A percentile compares a stretch with the other conserved stretches of the same genome.
Conservation (phyloP, 148 eudicot species). For the Pouteria glomerata region DNA sequence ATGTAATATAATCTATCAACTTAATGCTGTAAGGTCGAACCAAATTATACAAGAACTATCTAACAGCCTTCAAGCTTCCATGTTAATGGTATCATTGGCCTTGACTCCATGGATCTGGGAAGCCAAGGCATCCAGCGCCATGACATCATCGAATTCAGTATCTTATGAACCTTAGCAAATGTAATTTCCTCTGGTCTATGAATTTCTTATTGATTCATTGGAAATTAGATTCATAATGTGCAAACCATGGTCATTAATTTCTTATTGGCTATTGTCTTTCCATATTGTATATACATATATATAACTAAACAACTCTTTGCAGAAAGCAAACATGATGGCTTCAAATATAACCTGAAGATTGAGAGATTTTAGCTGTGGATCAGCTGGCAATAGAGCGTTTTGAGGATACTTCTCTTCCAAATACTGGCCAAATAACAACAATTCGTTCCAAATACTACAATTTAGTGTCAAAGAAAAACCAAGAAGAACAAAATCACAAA, state of each 20-base stretch:
- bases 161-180: not conserved
- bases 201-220: not conserved
- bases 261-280: too few relatives aligned
- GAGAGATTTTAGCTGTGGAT: constrained; percentile 39
- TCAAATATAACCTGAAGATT: constrained; percentile 49
- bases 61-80: not conserved
- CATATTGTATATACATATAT: too few relatives aligned
- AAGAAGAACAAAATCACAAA: not conserved
- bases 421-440: constrained; percentile 33
- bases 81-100: not conserved
- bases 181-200: not conserved
- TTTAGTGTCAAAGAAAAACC: not conserved
- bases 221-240: not conserved
- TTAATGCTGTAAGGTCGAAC: not conserved
- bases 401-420: constrained; percentile 62
- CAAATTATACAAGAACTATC: not conserved
- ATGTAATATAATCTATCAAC: not conserved
- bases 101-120: not conserved
- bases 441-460: not conserved
- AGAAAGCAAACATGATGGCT: not conserved
- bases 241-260: too few relatives aligned
- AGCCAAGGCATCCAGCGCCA: not conserved
- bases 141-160: not conserved
- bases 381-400: constrained; percentile 44
- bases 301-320: too few relatives aligned